Evolutionary conservation across 164 flowering plant genomes (phyloP).

Genomic region (Magnolia kwangsiensis): DNA sequence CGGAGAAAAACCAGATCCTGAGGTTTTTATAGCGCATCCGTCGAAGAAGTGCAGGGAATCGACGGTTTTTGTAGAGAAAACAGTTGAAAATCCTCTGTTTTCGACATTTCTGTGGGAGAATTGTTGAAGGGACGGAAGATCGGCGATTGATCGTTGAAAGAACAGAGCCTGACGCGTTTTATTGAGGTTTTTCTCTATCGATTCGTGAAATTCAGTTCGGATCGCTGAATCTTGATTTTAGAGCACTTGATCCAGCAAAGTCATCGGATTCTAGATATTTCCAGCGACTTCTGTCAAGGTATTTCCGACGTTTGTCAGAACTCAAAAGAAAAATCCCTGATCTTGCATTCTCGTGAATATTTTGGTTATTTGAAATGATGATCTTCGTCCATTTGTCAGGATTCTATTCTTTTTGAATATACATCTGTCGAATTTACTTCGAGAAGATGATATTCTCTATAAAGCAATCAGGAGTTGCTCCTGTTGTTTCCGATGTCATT

Average conservation of each 20-base stretch:
- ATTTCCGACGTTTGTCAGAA: neutral
- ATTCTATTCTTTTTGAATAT: neutral
- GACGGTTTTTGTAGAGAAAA: too few species aligned
- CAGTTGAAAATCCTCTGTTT: too few species aligned
- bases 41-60: neutral
- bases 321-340: neutral
- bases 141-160: too few species aligned
- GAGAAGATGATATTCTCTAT: constrained; percentile 28
- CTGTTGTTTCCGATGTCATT: constrained; percentile 14
- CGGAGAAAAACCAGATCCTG: neutral
- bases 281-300: neutral
- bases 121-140: too few species aligned
- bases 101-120: too few species aligned
- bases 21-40: neutral
- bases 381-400: neutral
- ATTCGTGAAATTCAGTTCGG: neutral
- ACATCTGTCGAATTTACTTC: neutral
- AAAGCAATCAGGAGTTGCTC: constrained; percentile 19
- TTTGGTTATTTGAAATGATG: neutral
- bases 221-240: neutral
- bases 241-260: neutral
- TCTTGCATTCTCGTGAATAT: neutral
- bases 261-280: neutral
- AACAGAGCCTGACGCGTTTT: neutral
- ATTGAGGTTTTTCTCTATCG: neutral